Base-by-base conservation (phyloP, 2,329 filamentous ascomycete species). In the Sarocladiaceae sp. region DNA sequence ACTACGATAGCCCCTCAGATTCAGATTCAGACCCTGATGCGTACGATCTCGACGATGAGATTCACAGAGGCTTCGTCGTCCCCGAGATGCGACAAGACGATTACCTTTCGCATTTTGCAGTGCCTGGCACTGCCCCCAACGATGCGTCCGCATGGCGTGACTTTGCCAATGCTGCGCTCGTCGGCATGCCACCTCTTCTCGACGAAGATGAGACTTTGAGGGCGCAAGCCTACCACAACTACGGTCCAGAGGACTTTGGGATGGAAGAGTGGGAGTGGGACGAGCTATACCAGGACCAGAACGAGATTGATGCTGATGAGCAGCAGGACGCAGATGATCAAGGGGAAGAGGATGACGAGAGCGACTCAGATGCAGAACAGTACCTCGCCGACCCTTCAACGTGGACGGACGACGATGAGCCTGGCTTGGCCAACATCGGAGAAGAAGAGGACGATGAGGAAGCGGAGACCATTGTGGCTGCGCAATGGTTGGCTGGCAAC, bases 61-160 rank as follows among this genome's bases (percentile, higher is more conserved):
- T 63, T 20, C 50, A 51, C 24, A 55, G 62, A 15, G 63, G 63
- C 12, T 61, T 49, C 46, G 55, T 60, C 23, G 45, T 63, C n/a
- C 52, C 50, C 19, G 53, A 50, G 12, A 32, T 47, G 34, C 40
- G 45, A 5, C 47, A 47, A 11, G 39, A 47, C 23, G 33, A 44
- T 11, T 33, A 33, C 29, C 43, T 6, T 26, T 32, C 41, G 12
- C 37, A 26, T 32, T 47, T 44, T 6, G n/a, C 32, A 6, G 50
- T 51, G 3, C 56, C 55, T 6, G 45, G 40, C 10, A 43, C 40
- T 6, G 32, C 16, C 2, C 33, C 47, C 2, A 15, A 53, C 21
- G 56, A 62, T 44, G 19, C 26, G 0, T 18, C 39, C 2, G 54
- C 43, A 35, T 64, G 60, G 62, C 24, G 19, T 6, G 45, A 48